These are phyloP conservation scores for Brassica carinata DNA, from an alignment of 345 rosid genomes.

Conservation along the genomic window DNA sequence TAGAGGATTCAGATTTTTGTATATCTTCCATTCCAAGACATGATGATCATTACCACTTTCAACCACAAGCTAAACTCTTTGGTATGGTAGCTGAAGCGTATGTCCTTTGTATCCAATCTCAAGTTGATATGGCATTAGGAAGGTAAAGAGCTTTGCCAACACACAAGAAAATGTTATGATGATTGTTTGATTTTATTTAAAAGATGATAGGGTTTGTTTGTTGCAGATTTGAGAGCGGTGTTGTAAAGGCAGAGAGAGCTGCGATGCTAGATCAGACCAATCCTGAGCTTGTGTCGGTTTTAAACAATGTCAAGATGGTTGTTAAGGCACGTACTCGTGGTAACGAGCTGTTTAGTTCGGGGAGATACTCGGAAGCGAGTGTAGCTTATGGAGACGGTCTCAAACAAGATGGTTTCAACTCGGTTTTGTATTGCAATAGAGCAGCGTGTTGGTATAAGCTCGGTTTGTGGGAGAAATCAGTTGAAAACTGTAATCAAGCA, in stretches of 20 bases:
- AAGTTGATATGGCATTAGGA: slow-evolving; percentile 91
- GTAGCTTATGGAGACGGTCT: slow-evolving; percentile 95
- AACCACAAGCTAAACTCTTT: slow-evolving; percentile 45
- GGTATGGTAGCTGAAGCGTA: slow-evolving; percentile 81
- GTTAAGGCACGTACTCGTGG: slow-evolving; percentile 79
- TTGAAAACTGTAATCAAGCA: slow-evolving; percentile 86
- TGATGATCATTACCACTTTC: neutral
- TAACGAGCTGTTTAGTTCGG: slow-evolving; percentile 74
- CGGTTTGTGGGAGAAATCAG: slow-evolving; percentile 80
- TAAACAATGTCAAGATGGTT: slow-evolving; percentile 73
- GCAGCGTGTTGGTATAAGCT: slow-evolving; percentile 98
- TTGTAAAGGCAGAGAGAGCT: slow-evolving; percentile 81
- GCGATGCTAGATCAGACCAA: slow-evolving; percentile 54
- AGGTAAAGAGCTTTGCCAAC: slow-evolving; percentile 67
- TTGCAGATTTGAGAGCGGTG: slow-evolving; percentile 92
- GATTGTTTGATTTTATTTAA: slow-evolving; percentile 27
- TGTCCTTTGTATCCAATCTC: slow-evolving; percentile 66
- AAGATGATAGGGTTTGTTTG: slow-evolving; percentile 48
- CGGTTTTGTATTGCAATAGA: slow-evolving; percentile 93
- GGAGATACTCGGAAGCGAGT: slow-evolving; percentile 83
- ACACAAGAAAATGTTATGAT: neutral
- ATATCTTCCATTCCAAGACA: slow-evolving; percentile 53
- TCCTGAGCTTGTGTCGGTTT: slow-evolving; percentile 53
- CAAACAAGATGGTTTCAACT: slow-evolving; percentile 58
- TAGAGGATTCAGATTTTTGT: slow-evolving; percentile 69